A percentile compares a stretch with the other conserved stretches of the same genome.
Conservation (phyloP, 129 eudicot genomes). For the Dittrichia graveolens region DNA sequence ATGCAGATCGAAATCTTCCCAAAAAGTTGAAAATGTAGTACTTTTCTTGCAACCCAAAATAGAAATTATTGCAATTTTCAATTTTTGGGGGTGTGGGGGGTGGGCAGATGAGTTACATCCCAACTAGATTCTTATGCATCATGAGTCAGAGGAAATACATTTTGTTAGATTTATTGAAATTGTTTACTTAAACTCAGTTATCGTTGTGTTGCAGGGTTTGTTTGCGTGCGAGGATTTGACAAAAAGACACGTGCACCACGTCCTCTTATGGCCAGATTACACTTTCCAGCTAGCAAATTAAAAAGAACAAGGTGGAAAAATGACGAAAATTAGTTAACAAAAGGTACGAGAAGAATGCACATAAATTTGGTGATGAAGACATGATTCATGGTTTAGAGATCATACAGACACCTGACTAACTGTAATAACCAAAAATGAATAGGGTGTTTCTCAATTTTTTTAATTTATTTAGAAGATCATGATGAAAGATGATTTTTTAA, state of each 20-base stretch:
- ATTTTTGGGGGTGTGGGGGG: no score
- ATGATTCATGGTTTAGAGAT: constrained; percentile 21
- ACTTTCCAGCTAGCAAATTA: constrained; percentile 74
- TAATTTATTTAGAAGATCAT: neutral
- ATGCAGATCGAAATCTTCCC: no score
- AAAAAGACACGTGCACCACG: constrained; percentile 64
- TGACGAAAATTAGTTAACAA: constrained; percentile 24
- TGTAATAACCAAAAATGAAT: constrained; percentile 27
- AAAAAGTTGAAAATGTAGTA: neutral
- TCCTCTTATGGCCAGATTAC: constrained; percentile 77
- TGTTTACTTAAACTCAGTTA: neutral
- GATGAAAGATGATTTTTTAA: no score
- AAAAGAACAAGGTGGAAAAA: constrained; percentile 44
- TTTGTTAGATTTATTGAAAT: neutral
- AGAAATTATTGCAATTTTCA: no score
- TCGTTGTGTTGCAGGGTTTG: constrained; percentile 54
- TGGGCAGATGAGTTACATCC: no score
- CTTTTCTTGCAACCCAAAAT: neutral
- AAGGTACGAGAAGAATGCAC: constrained; percentile 15
- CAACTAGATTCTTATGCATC: no score
- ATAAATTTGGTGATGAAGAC: constrained; percentile 14
- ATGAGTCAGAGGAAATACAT: neutral
- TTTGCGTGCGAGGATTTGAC: constrained; percentile 86
- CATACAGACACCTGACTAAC: constrained; percentile 19
- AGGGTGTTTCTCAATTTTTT: constrained; percentile 23